phyloP scores from a whole-genome alignment of 768 basidiomycete species.

The Pleurotus salmoneostramineus region DNA sequence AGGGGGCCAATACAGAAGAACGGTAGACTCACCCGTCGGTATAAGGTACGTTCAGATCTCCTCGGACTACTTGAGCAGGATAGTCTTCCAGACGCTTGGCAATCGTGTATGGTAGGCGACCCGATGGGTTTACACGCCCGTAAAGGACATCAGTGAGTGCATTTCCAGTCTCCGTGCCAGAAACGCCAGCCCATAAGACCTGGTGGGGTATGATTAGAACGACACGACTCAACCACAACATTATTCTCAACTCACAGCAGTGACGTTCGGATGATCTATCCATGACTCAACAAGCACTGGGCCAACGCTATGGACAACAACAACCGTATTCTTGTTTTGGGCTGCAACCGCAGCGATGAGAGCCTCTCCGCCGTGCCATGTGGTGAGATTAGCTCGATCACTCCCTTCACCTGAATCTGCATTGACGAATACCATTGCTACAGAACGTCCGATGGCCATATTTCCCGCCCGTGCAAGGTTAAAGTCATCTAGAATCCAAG shows the following conservation, averaged over 20 bases:
- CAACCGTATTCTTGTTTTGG: constrained; percentile 68
- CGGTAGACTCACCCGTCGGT: constrained; percentile 70
- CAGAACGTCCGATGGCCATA: constrained; percentile 47
- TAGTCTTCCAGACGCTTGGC: constrained; percentile 60
- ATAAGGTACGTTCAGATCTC: constrained; percentile 50
- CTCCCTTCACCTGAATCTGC: constrained; percentile 77
- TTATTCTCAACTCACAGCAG: constrained; percentile 43
- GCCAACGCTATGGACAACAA: constrained; percentile 61
- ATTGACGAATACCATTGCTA: constrained; percentile 77
- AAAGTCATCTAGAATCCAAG: constrained; percentile 71
- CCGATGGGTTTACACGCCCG: constrained; percentile 60
- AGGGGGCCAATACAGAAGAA: constrained; percentile 79
- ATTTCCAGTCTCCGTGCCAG: constrained; percentile 69
- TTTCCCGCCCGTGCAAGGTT: constrained; percentile 48
- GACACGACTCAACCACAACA: constrained; percentile 13
- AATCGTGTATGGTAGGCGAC: constrained; percentile 71
- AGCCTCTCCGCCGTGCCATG: constrained; percentile 70
- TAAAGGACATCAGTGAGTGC: constrained; percentile 66
- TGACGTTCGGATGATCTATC: constrained; percentile 72
- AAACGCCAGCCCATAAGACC: constrained; percentile 39
- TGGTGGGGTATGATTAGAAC: not conserved
- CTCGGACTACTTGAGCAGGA: constrained; percentile 40
- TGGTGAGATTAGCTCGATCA: constrained; percentile 58
- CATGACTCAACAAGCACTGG: constrained; percentile 59
- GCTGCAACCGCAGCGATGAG: constrained; percentile 67